phyloP scores from a whole-genome alignment of 2,329 filamentous ascomycete species.

The Epichloe brachyelytri region DNA sequence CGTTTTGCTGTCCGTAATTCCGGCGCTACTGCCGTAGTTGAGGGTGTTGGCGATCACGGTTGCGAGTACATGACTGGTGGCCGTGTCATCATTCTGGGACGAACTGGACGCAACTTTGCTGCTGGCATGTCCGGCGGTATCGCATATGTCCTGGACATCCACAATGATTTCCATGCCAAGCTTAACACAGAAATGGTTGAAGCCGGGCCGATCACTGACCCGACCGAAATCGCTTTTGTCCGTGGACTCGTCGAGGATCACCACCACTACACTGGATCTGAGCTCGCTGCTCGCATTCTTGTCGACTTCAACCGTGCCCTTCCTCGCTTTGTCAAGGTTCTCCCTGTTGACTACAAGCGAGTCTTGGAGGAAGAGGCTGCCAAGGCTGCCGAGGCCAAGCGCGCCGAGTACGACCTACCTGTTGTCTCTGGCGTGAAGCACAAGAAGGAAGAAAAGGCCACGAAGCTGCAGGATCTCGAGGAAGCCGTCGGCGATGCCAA shows the following conservation, averaged over 20 bases:
- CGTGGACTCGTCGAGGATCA: conserved; percentile 91
- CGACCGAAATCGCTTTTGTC: conserved; percentile 77
- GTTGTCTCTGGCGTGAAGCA: conserved; percentile 54
- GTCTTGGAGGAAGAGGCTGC: conserved; percentile 75
- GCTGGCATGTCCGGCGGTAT: conserved; percentile 98
- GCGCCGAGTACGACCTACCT: conserved; percentile 69
- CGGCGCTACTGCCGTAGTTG: conserved; percentile 87
- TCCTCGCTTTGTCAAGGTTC: conserved; percentile 81
- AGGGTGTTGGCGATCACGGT: conserved; percentile 90
- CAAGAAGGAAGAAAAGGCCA: conserved; percentile 54
- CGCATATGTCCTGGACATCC: conserved; percentile 82
- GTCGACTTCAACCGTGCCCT: conserved; percentile 92
- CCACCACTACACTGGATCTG: conserved; percentile 94
- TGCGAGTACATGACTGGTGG: conserved; percentile 99
- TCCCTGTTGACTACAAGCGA: conserved; percentile 93
- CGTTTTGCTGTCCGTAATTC: conserved; percentile 96
- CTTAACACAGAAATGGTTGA: conserved; percentile 98
- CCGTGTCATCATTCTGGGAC: conserved; percentile 73
- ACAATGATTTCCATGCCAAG: conserved; percentile 81
- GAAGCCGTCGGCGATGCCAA: conserved; percentile 77
- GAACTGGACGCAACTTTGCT: conserved; percentile 90
- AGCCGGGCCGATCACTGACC: conserved; percentile 70
- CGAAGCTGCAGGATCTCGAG: conserved; percentile 71
- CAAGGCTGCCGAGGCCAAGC: conserved; percentile 76
- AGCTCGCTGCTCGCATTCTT: conserved; percentile 81